Percentiles rank a stretch among this genome's conserved stretches.
Conservation (phyloP, 768 basidiomycete species). For the Boletus rufocinnamomeus region DNA sequence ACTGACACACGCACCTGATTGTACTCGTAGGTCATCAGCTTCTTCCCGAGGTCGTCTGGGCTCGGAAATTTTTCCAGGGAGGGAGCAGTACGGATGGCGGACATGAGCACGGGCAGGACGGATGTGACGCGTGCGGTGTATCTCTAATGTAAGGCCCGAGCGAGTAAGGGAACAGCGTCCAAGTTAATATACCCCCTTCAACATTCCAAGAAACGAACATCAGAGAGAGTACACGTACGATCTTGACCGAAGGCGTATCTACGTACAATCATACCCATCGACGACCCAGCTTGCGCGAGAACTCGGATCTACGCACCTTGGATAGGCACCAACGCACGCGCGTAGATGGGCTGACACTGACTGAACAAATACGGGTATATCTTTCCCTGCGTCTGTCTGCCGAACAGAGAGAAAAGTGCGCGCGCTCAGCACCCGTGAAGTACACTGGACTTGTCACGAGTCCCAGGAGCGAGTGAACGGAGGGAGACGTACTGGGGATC, state of each 20-base stretch:
- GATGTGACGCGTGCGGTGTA: slow-evolving; percentile 77
- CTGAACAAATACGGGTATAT: slow-evolving; percentile 87
- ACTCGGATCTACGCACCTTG: slow-evolving; percentile 51
- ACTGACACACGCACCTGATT: slow-evolving; percentile 59
- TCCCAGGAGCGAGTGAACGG: not conserved
- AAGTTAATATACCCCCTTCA: not conserved
- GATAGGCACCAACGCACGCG: slow-evolving; percentile 72
- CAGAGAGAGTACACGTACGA: slow-evolving; percentile 47
- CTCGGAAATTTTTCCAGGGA: slow-evolving; percentile 66
- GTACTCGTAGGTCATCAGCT: slow-evolving; percentile 71
- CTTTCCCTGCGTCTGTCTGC: slow-evolving; percentile 87
- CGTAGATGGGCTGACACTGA: slow-evolving; percentile 92
- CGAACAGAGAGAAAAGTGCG: not conserved
- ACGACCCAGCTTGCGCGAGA: not conserved
- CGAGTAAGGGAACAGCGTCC: not conserved
- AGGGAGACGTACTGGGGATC: slow-evolving; percentile 59
- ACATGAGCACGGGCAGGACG: slow-evolving; percentile 79
- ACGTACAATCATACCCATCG: not conserved
- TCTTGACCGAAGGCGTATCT: slow-evolving; percentile 88
- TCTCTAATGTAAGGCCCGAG: slow-evolving; percentile 44
- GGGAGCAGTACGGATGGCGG: slow-evolving; percentile 80
- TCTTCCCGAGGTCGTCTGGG: slow-evolving; percentile 69
- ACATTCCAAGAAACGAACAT: not conserved
- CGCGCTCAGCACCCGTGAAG: not conserved
- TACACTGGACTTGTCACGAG: not conserved